Evolutionary conservation across 108 stramenopile species (phyloP).

Genomic region (Nannochloropsis salina): DNA sequence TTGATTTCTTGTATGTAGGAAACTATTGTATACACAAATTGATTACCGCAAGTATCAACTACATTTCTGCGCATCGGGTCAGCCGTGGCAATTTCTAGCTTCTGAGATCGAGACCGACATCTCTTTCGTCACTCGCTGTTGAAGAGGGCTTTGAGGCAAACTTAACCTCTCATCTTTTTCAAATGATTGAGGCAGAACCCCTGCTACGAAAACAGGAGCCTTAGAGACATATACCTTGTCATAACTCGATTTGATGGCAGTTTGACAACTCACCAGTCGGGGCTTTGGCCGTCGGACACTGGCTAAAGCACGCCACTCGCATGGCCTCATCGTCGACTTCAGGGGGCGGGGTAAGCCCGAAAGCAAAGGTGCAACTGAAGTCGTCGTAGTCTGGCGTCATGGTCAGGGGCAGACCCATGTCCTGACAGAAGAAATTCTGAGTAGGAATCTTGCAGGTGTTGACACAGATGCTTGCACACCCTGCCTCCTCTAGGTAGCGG

Average conservation of each 20-base stretch:
- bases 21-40: too few species aligned
- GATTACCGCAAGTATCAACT: too few species aligned
- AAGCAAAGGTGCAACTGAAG: conserved; percentile 47
- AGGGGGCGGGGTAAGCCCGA: conserved; percentile 45
- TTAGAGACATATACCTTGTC: background rate
- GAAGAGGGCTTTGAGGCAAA: too few species aligned
- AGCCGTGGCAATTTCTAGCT: too few species aligned
- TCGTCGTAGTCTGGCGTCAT: conserved; percentile 54
- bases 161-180: too few species aligned
- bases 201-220: too few species aligned
- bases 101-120: too few species aligned
- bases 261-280: conserved; percentile 12
- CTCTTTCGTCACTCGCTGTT: too few species aligned
- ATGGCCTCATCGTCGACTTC: conserved; percentile 39
- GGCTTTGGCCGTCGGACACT: conserved; percentile 36
- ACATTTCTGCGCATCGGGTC: too few species aligned
- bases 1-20: too few species aligned
- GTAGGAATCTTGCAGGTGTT: conserved; percentile 90
- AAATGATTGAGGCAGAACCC: too few species aligned
- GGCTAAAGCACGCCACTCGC: conserved; percentile 37
- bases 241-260: conserved; percentile 42
- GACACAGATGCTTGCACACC: conserved; percentile 81
- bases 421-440: conserved; percentile 70
- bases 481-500: conserved; percentile 79
- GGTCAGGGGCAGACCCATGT: conserved; percentile 51